Conservation (phyloP, 2,329 filamentous ascomycete species). For the Purpureocillium lavendulum region DNA sequence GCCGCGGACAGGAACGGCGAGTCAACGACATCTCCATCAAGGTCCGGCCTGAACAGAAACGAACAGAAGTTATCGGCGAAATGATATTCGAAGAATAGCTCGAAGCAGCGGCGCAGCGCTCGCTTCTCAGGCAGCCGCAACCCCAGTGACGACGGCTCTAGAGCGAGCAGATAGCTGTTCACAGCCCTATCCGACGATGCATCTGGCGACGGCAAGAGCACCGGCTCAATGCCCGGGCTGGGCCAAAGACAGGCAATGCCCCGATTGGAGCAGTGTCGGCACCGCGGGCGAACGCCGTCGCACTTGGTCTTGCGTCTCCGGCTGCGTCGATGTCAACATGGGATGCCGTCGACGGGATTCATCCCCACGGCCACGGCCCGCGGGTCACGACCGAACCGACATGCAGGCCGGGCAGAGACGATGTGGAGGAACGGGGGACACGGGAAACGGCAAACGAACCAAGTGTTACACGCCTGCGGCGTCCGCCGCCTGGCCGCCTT, state of each 20-base stretch:
- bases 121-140: constrained; percentile 1
- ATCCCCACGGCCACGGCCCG: no score
- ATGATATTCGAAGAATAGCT: constrained; percentile 10
- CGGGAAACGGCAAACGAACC: background rate
- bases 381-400: no score
- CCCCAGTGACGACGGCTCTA: background rate
- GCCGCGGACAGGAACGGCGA: constrained; percentile 5
- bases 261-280: constrained; percentile 2
- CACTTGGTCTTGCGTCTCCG: constrained; percentile 7
- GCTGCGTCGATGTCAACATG: background rate
- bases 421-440: no score
- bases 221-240: background rate
- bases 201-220: background rate
- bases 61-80: constrained; percentile 12
- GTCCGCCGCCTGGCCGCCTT: background rate
- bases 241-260: constrained; percentile 2
- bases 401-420: no score
- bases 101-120: constrained; percentile 3
- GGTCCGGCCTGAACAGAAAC: constrained; percentile 11
- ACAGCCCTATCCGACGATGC: background rate
- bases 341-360: no score
- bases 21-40: constrained; percentile 9
- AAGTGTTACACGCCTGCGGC: constrained; percentile 3
- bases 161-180: no score
- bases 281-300: constrained; percentile 3